These are phyloP conservation scores for Colletotrichum sp. DNA, from an alignment of 2,329 filamentous ascomycete species.

Conservation along the genomic window DNA sequence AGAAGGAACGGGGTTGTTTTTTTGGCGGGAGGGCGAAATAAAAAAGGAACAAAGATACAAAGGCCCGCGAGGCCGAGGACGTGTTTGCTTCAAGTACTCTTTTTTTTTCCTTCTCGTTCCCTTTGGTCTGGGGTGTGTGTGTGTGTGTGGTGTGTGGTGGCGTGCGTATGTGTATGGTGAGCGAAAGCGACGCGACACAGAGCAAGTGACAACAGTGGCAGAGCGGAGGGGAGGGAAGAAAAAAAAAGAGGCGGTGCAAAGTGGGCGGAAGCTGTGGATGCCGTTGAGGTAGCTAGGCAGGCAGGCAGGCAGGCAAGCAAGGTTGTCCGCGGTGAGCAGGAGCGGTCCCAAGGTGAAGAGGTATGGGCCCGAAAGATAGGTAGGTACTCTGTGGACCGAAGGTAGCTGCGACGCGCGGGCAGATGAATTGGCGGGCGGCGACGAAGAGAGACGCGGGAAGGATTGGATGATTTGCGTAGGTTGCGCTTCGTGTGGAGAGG, in stretches of 20 bases:
- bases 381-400: background rate
- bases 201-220: background rate
- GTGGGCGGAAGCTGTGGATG: background rate
- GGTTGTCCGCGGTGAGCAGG: background rate
- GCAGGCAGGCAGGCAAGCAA: background rate
- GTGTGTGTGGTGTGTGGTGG: background rate
- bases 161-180: background rate
- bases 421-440: background rate
- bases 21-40: background rate
- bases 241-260: background rate
- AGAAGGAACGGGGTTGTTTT: background rate
- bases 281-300: background rate
- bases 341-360: background rate
- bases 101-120: background rate
- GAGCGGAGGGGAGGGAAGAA: background rate
- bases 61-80: conserved; percentile 21
- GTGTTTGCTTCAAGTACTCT: conserved; percentile 23
- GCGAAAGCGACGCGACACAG: conserved; percentile 7
- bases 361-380: background rate
- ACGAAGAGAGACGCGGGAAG: background rate
- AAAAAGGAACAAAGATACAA: conserved; percentile 23
- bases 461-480: background rate
- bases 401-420: background rate
- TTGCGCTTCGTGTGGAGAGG: background rate
- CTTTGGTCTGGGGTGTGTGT: background rate